Percentiles rank a stretch among this genome's conserved stretches.
These are phyloP conservation scores for Sisymbrium altissimum DNA, from an alignment of 345 rosid genomes.

Conservation along the genomic window DNA sequence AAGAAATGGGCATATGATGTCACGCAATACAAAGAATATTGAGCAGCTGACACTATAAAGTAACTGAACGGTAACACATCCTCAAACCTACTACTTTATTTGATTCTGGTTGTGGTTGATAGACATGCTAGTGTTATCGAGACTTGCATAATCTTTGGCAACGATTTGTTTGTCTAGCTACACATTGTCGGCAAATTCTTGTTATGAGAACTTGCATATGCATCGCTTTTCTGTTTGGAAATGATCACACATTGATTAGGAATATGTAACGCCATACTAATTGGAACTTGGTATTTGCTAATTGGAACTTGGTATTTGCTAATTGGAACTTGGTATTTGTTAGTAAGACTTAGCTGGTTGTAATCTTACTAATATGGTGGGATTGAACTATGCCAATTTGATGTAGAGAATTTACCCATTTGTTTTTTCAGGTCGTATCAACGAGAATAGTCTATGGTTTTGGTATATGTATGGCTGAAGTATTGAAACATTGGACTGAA, in stretches of 20 bases:
- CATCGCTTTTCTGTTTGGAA: neutral
- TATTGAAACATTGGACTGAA: neutral
- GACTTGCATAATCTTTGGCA: neutral
- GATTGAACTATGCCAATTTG: neutral
- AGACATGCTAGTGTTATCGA: neutral
- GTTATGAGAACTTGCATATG: neutral
- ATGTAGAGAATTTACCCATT: neutral
- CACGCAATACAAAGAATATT: constrained; percentile 47
- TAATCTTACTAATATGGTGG: neutral
- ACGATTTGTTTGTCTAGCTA: constrained; percentile 1
- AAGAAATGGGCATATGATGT: constrained; percentile 42
- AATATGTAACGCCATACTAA: neutral
- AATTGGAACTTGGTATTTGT: neutral
- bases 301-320: neutral
- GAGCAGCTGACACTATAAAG: constrained; percentile 64
- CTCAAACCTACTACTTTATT: neutral
- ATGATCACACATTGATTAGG: neutral
- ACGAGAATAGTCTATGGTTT: neutral
- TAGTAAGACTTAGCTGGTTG: neutral
- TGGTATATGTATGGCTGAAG: constrained; percentile 2
- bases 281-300: neutral
- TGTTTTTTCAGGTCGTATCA: neutral
- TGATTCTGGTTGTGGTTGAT: neutral
- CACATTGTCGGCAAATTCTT: neutral
- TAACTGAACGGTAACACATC: constrained; percentile 7